Evolutionary conservation across 2,329 filamentous ascomycete species (phyloP), one percentile per base, ranked within the genome.

Genomic region (Seiridium cupressi): DNA sequence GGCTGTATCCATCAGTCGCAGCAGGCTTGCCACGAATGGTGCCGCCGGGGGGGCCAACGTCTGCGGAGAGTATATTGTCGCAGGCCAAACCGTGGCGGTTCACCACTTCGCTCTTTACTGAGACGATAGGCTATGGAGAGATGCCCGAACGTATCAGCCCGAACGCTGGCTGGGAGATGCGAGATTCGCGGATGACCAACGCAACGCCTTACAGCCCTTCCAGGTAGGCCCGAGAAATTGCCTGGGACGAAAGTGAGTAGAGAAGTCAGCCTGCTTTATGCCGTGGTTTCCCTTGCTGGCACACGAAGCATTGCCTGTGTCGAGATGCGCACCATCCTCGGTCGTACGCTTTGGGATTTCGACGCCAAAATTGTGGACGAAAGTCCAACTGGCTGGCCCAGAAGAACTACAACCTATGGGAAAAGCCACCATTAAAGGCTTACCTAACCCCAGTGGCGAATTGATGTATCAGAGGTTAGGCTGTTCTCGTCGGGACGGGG

Each of bases 81-180:
- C 64, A 11, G 57, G 47, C 10, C 31, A 76, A 1, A 64, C 68
- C 3, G 72, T 83, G 0, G 72, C 74, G 0, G 70, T 82, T 1
- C 73, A 76, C 48, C 79, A 83, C 42, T 81, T 73, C 66, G 72
- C 79, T 2, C 70, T 77, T 3, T 51, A 49, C 63, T 76, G 76
- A 61, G 77, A 76, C 55, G 70, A 75, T 1, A 65, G 69, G 8
- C 73, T 81, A 64, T 85, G 82, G 66, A 71, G 70, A 8, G 72
- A 80, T 1, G 76, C 82, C 0, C 69, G 77, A 31, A 67, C 65
- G 0, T 86, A 77, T 64, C 72, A 70, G 13, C 59, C 59, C 2
- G 61, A 61, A 36, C 58, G 61, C 3, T 62, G 26, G 2, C 51
- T 62, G 3, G 61, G 53, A 1, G 61, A 60, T 32, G 44, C 49